phyloP scores from a whole-genome alignment of 2,329 filamentous ascomycete genomes.

The Colletotrichum sansevieriae region DNA sequence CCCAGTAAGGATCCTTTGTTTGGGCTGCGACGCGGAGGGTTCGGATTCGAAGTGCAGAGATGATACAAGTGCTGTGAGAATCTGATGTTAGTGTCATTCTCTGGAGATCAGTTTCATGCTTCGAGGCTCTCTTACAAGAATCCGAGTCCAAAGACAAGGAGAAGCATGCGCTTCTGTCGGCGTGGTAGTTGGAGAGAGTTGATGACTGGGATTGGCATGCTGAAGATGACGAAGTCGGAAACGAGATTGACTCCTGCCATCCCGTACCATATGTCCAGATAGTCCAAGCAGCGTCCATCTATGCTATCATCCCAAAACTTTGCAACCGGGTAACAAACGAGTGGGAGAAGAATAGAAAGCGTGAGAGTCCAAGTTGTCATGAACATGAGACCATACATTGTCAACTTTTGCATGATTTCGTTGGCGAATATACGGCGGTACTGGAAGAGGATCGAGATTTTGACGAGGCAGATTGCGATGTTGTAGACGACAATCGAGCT shows the following conservation, averaged over 20 bases:
- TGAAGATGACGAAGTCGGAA: constrained; percentile 47
- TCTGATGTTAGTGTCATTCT: background rate
- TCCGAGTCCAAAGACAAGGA: constrained; percentile 46
- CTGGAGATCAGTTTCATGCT: background rate
- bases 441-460: constrained; percentile 55
- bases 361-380: constrained; percentile 48
- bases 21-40: constrained; percentile 45
- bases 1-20: constrained; percentile 47
- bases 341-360: constrained; percentile 47
- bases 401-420: constrained; percentile 44
- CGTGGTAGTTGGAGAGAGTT: constrained; percentile 43
- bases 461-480: constrained; percentile 49
- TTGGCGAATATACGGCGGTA: constrained; percentile 55
- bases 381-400: constrained; percentile 46
- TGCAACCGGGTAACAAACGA: constrained; percentile 48
- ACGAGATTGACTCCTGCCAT: constrained; percentile 48
- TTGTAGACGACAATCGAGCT: constrained; percentile 53
- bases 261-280: constrained; percentile 47
- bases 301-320: constrained; percentile 46
- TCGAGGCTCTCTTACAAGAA: constrained; percentile 45
- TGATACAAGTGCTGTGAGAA: constrained; percentile 45
- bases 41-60: constrained; percentile 49
- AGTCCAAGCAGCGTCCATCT: constrained; percentile 45
- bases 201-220: constrained; percentile 46
- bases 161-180: constrained; percentile 45